Conservation (phyloP, 73 alveolate genomes). For the Effrenium voratum region DNA sequence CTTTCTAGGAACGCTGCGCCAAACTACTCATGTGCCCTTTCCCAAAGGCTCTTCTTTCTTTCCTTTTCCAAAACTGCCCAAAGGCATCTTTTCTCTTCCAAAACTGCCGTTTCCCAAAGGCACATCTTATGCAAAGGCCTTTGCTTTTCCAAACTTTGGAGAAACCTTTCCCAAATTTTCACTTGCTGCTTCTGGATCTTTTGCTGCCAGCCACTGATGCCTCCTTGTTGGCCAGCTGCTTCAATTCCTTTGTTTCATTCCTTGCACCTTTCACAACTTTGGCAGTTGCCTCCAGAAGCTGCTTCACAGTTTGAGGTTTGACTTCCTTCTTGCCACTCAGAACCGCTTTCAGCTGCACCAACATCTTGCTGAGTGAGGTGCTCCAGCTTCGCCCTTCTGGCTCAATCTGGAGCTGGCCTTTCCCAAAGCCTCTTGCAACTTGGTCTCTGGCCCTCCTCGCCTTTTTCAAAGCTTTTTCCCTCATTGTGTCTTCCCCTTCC, state of each 20-base stretch:
- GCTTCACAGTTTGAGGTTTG: background rate
- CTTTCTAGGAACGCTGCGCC: too few species aligned
- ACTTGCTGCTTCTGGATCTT: background rate
- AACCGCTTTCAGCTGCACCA: background rate
- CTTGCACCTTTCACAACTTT: conserved; percentile 15
- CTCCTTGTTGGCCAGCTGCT: conserved; percentile 4
- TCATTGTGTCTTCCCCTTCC: background rate
- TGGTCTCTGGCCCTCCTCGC: conserved; percentile 19
- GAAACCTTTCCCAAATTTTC: background rate
- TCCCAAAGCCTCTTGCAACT: conserved; percentile 21
- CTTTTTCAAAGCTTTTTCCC: conserved; percentile 30
- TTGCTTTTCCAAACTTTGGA: too few species aligned
- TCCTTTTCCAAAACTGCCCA: background rate
- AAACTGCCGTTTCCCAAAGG: background rate
- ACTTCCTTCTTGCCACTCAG: background rate
- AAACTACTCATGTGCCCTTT: too few species aligned
- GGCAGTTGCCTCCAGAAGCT: background rate
- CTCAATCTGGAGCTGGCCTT: conserved; percentile 35
- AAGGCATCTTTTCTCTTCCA: too few species aligned
- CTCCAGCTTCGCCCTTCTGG: conserved; percentile 1
- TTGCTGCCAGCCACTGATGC: conserved; percentile 18
- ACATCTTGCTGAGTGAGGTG: background rate
- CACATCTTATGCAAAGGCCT: background rate
- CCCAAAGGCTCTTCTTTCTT: background rate
- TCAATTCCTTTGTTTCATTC: conserved; percentile 9